Evolutionary conservation across 2,329 filamentous ascomycete genomes (phyloP).

Genomic region (Lomentospora prolificans): DNA sequence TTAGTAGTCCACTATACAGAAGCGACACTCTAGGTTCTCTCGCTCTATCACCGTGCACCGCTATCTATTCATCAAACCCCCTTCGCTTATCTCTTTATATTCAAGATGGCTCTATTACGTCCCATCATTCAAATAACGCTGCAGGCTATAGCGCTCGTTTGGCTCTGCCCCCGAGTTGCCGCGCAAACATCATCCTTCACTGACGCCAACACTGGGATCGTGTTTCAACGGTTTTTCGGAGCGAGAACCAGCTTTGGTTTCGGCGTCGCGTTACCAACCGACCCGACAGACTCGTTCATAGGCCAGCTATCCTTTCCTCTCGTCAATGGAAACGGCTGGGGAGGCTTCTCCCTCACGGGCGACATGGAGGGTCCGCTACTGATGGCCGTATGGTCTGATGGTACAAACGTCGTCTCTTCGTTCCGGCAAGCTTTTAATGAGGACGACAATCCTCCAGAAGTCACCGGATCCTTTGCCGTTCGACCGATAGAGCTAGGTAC

Average conservation of each 20-base stretch:
- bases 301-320: constrained; percentile 34
- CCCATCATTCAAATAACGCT: background rate
- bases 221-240: constrained; percentile 25
- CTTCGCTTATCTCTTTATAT: too few species aligned
- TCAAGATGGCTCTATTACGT: background rate
- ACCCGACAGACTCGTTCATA: constrained; percentile 29
- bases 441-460: constrained; percentile 26
- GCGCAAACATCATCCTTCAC: constrained; percentile 7
- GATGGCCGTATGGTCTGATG: constrained; percentile 33
- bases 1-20: too few species aligned
- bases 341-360: constrained; percentile 32
- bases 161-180: background rate
- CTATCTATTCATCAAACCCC: too few species aligned
- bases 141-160: background rate
- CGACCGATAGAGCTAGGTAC: constrained; percentile 30
- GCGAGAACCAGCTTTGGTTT: constrained; percentile 19
- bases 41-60: too few species aligned
- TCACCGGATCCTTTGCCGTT: constrained; percentile 28
- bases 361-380: constrained; percentile 35
- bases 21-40: too few species aligned
- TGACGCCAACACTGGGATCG: constrained; percentile 10
- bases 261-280: constrained; percentile 32
- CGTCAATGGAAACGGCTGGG: constrained; percentile 31
- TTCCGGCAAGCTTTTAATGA: constrained; percentile 27
- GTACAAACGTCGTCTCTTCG: constrained; percentile 26